A percentile compares a stretch with the other conserved stretches of the same genome.
Conservation (phyloP, 2,329 filamentous ascomycete genomes). For the Ophiostoma sp. region DNA sequence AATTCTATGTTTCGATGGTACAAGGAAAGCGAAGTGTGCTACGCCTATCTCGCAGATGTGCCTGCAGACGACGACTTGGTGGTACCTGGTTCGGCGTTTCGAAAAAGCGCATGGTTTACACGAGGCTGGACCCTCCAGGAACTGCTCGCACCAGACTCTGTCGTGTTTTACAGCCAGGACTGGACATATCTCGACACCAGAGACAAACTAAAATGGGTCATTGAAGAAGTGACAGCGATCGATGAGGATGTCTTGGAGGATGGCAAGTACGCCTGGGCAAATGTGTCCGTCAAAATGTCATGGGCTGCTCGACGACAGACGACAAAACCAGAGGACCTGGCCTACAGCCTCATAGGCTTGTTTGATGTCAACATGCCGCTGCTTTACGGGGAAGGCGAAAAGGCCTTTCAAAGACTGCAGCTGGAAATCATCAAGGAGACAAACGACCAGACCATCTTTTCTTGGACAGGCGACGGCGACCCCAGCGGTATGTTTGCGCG, state of each 20-base stretch:
- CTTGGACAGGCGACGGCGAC: constrained; percentile 26
- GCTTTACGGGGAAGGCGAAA: constrained; percentile 29
- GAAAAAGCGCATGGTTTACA: constrained; percentile 37
- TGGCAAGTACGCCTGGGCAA: constrained; percentile 13
- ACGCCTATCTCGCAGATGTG: constrained; percentile 16
- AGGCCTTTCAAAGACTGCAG: constrained; percentile 29
- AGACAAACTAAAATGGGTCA: constrained; percentile 22
- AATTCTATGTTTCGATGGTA: constrained; percentile 26
- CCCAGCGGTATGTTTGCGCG: constrained; percentile 10
- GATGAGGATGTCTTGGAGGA: constrained; percentile 25
- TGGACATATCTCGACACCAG: constrained; percentile 37
- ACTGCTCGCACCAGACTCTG: constrained; percentile 51
- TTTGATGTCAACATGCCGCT: constrained; percentile 30
- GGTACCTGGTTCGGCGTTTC: not conserved
- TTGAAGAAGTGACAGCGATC: constrained; percentile 33
- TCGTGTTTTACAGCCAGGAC: constrained; percentile 36
- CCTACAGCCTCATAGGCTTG: constrained; percentile 31
- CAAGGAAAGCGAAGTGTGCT: constrained; percentile 4
- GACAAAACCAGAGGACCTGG: constrained; percentile 27
- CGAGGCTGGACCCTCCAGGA: constrained; percentile 66
- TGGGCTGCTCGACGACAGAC: constrained; percentile 28
- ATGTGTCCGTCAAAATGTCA: constrained; percentile 29
- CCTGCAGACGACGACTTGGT: not conserved
- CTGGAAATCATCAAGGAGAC: constrained; percentile 27
- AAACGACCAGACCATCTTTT: constrained; percentile 30